Evolutionary conservation across 352 stramenopile species (phyloP), one percentile per base, ranked within the genome.

Genomic region (Phytophthora macrochlamydospora): DNA sequence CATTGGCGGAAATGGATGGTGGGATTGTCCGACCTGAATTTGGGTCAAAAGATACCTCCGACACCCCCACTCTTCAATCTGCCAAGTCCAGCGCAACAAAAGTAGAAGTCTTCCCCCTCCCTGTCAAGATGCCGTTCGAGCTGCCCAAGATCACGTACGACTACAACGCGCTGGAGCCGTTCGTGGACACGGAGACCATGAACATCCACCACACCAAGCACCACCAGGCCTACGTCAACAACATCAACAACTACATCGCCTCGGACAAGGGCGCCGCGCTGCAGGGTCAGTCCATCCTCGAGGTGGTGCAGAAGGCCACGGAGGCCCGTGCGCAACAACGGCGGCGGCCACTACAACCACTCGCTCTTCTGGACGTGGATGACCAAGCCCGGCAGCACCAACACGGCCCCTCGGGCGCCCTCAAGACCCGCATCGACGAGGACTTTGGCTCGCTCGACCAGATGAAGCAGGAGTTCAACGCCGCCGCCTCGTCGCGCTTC

Each of bases 311-410:
- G 78, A 72, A 65, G 30, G 79, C 89, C 61, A 92, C 79, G 24
- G 87, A 91, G 51, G 81, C 83, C 87, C 29, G 83, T 93, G 70
- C 87, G 85, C 45, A 95, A 95, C 83, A 92, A 95, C 69, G 87
- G 87, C 50, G 87, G 87, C 56, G 87, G 87, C 54, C 85, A 93
- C 81, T 95, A 91, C 77, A 94, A 89, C 73, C 83, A 89, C 78
- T 86, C 83, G 46, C 83, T 98, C 57, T 98, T 98, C 78, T 98
- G 91, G 91, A 97, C 95, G 63, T 97, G 87, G 73, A 97, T 98
- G 92, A 78, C 90, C 32, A 67, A 68, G 37, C 80, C 79, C 5
- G 89, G 89, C 45, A 87, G 78, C 65, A 88, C 83, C 58, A 91
- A 93, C 73, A 89, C 87, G 62, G 80, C 81, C 56, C 90, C 90